Evolutionary conservation across 306 rosid species (phyloP).

Genomic region (Urtica urens): DNA sequence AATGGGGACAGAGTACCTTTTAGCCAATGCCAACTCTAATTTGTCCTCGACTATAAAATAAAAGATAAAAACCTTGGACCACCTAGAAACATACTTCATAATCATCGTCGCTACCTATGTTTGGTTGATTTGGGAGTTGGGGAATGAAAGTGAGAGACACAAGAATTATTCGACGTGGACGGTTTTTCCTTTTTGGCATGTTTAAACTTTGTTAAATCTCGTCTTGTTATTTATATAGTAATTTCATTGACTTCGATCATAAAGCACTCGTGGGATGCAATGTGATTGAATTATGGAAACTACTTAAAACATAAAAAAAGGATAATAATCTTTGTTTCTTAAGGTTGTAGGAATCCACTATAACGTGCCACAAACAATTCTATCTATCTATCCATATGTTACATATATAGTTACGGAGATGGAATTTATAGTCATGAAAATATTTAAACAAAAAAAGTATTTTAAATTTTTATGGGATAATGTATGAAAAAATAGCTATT

Average conservation of each 20-base stretch:
- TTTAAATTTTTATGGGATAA: too few species aligned
- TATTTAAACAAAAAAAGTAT: too few species aligned
- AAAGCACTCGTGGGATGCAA: not conserved
- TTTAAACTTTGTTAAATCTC: not conserved
- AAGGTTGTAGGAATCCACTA: too few species aligned
- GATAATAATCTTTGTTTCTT: too few species aligned
- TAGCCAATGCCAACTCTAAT: not conserved
- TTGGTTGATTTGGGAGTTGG: not conserved
- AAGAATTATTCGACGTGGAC: not conserved
- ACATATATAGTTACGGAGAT: too few species aligned
- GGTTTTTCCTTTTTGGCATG: not conserved
- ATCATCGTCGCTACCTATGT: too few species aligned
- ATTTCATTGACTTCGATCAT: not conserved
- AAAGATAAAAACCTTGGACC: not conserved
- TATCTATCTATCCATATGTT: too few species aligned
- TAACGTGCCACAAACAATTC: too few species aligned
- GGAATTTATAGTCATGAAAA: too few species aligned
- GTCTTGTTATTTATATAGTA: not conserved
- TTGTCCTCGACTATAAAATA: not conserved
- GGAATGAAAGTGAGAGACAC: not conserved
- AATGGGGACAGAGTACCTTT: not conserved
- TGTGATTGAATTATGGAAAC: not conserved
- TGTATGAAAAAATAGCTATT: too few species aligned
- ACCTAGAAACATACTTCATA: not conserved
- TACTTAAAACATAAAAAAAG: too few species aligned